Percentiles rank a stretch among this genome's conserved stretches.
Conservation (phyloP, 805 yeast species). For the Myxozyma kluyveri region DNA sequence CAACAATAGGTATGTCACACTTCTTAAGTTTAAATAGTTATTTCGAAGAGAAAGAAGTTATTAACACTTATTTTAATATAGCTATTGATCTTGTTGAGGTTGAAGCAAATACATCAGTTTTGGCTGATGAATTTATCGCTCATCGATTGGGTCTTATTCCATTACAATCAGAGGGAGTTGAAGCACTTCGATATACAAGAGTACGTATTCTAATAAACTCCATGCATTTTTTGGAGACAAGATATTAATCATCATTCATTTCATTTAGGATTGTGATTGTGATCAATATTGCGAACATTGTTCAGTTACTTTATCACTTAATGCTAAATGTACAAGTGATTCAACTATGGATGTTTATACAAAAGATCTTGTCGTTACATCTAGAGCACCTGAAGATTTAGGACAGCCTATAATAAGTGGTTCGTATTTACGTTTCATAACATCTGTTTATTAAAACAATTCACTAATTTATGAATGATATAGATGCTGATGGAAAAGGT, state of each 20-base stretch:
- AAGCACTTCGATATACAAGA: slow-evolving; percentile 42
- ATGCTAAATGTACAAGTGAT: slow-evolving; percentile 87
- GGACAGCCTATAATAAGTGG: slow-evolving; percentile 73
- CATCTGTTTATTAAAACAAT: background rate
- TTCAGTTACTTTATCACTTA: slow-evolving; percentile 78
- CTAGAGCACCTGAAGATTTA: slow-evolving; percentile 39
- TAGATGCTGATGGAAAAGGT: slow-evolving; percentile 72
- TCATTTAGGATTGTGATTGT: slow-evolving; percentile 77
- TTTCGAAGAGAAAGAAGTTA: background rate
- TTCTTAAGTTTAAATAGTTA: background rate
- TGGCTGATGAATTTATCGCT: slow-evolving; percentile 94
- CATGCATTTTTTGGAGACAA: background rate
- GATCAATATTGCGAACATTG: slow-evolving; percentile 96
- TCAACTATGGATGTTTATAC: slow-evolving; percentile 88
- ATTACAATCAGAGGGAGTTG: slow-evolving; percentile 77
- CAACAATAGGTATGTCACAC: slow-evolving; percentile 56
- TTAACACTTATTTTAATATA: background rate
- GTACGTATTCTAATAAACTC: slow-evolving; percentile 3
- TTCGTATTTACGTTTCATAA: background rate
- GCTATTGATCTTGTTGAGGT: slow-evolving; percentile 96
- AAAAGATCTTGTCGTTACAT: slow-evolving; percentile 55
- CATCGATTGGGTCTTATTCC: slow-evolving; percentile 95
- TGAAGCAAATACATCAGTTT: slow-evolving; percentile 85
- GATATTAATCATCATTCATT: no score
- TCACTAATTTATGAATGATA: background rate